Base-by-base conservation (phyloP, 106 monocot species). In the Dioscorea alata region DNA sequence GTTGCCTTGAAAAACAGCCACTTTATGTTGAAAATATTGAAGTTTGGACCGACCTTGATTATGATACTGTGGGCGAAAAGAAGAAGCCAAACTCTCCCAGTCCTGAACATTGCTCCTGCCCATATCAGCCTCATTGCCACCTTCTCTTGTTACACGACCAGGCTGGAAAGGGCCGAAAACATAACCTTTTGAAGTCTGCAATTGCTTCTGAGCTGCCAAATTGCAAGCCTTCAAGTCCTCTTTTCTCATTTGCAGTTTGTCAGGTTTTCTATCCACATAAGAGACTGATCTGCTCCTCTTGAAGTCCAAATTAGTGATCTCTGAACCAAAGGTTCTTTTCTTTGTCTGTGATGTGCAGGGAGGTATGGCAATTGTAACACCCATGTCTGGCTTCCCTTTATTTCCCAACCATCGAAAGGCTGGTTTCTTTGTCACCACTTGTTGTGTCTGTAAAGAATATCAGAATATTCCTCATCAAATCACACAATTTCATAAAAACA, bases 161-260 rank as follows among this genome's bases (percentile, higher is more conserved):
- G 99, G 99, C 28, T 64, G 69, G 63, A 99, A 99, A 63, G 99
- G 99, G 0, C 93, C 99, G 78, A 90, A 99, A 72, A 73, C 76
- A 67, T 70, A 87, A 57, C 72, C 62, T 64, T 83, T 81, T 0
- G 81, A 70, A 15, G 59, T 64, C 33, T 88, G 73, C 48, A 85
- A 64, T 58, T 89, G 87, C 73, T 72, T 88, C 49, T 82, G 85
- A 24, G 71, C 92, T 33, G 85, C 59, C 17, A 76, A 50, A 71
- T 93, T 93, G 75, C 87, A 87, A 35, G 82, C 77, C 32, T 74
- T 78, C 31, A 78, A 61, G 16, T 69, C 75, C 0, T 82, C 80
- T 58, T 22, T 71, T 60, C 50, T 78, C 15, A 62, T 57, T 28
- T 73, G 57, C 18, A 65, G 33, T 61, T 75, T 86, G 32, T 15